Conservation (phyloP, 306 rosid species). For the Cucumis sativus region Cucumber_9930_V3 NC_026660.2:758001-758500, state of each 20-base stretch:
- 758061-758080: background rate
- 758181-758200: slow-evolving; percentile 37
- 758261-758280: slow-evolving; percentile 3
- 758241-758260: slow-evolving; percentile 7
- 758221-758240: background rate
- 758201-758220: background rate
- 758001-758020: slow-evolving; percentile 17
- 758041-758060: background rate
- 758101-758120: background rate
- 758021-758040: background rate
- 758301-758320: slow-evolving; percentile 49
- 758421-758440: slow-evolving; percentile 21
- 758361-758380: slow-evolving; percentile 4
- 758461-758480: slow-evolving; percentile 34
- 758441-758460: slow-evolving; percentile 17
- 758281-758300: slow-evolving; percentile 54
- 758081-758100: background rate
- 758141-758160: slow-evolving; percentile 27
- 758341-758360: background rate
- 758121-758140: background rate
- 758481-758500: slow-evolving; percentile 33
- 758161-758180: slow-evolving; percentile 19
- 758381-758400: slow-evolving; percentile 32
- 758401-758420: slow-evolving; percentile 39
- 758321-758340: background rate